Percentiles rank a stretch among this genome's conserved stretches.
Conservation (phyloP, 805 yeast species). For the Candida vartiovaarae region DNA sequence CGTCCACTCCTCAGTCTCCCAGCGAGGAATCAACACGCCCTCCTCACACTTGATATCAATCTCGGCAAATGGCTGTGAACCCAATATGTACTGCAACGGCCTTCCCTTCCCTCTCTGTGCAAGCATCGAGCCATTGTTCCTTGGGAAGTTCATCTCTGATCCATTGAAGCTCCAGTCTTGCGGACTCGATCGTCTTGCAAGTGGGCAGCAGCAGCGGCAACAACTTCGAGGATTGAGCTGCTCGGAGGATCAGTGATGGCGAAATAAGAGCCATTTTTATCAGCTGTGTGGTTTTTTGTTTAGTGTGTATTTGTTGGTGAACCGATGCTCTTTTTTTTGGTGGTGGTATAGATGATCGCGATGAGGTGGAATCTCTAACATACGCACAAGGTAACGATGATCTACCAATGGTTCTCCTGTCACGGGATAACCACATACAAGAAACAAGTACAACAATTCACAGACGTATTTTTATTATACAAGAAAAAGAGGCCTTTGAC, state of each 20-base stretch:
- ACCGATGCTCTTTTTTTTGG: too few species aligned
- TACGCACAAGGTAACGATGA: too few species aligned
- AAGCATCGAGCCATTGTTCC: constrained; percentile 44
- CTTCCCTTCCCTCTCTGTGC: constrained; percentile 43
- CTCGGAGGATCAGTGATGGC: constrained; percentile 8
- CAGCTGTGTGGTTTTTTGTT: too few species aligned
- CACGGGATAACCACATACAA: too few species aligned
- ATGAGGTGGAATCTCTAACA: too few species aligned
- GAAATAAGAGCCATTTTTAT: constrained; percentile 15
- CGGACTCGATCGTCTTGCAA: constrained; percentile 26
- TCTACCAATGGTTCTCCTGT: too few species aligned
- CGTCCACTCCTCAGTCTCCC: constrained; percentile 96
- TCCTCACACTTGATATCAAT: constrained; percentile 51
- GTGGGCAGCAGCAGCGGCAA: constrained; percentile 7
- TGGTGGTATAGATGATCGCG: too few species aligned
- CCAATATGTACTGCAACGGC: constrained; percentile 83
- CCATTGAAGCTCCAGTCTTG: constrained; percentile 59
- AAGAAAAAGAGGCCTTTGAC: too few species aligned
- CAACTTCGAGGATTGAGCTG: constrained; percentile 4
- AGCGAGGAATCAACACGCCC: constrained; percentile 80
- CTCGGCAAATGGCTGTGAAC: constrained; percentile 80
- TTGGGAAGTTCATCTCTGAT: constrained; percentile 48
- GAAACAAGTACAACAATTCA: too few species aligned
- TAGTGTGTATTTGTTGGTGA: too few species aligned
- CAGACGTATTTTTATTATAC: too few species aligned